Evolutionary conservation across 306 rosid genomes (phyloP).

Genomic region (Quercus glauca): DNA sequence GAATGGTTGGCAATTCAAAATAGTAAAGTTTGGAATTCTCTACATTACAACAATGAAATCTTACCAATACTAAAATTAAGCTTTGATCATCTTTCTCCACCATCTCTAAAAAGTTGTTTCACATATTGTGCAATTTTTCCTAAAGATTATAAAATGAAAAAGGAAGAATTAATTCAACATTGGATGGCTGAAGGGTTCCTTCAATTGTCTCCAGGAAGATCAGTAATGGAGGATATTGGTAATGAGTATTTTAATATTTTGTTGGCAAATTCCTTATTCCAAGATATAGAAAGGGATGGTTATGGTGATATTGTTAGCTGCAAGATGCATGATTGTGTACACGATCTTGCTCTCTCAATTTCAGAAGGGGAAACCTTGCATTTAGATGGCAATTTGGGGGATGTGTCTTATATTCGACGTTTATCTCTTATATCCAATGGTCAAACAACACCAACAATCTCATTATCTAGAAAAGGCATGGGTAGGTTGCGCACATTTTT

Average conservation of each 20-base stretch:
- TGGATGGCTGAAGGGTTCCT: constrained; percentile 26
- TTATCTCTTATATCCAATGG: no score
- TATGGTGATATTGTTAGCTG: neutral
- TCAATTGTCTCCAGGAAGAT: neutral
- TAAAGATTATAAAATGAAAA: neutral
- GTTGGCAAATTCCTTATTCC: constrained; percentile 5
- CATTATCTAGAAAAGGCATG: neutral
- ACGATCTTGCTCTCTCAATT: constrained; percentile 18
- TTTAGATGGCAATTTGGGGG: neutral
- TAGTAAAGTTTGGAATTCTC: neutral
- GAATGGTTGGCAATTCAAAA: no score
- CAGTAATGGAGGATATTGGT: no score
- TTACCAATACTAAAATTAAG: no score
- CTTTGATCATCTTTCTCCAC: neutral
- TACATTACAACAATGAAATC: no score
- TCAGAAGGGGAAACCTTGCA: neutral
- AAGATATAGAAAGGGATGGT: neutral
- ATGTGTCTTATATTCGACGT: neutral
- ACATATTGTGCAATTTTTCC: constrained; percentile 19
- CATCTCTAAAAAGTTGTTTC: constrained; percentile 21
- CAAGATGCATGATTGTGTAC: constrained; percentile 27
- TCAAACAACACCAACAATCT: no score
- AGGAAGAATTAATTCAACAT: no score
- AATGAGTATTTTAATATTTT: neutral
- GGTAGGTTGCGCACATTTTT: neutral